Conservation (phyloP, 306 rosid genomes). For the Cyamopsis tetragonoloba region DNA sequence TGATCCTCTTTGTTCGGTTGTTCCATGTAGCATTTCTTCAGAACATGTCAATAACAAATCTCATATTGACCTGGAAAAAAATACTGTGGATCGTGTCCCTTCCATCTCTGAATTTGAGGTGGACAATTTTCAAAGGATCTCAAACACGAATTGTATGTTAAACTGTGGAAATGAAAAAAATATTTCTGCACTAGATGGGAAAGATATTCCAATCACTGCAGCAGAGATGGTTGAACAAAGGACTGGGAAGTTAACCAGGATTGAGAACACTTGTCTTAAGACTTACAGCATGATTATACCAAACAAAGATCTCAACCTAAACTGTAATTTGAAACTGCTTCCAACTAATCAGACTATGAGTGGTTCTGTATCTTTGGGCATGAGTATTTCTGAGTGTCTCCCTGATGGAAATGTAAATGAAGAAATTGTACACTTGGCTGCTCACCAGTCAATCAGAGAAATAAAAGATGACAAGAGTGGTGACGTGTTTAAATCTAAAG, state of each 20-base stretch:
- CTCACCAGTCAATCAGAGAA: constrained; percentile 28
- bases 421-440: constrained; percentile 27
- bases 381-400: constrained; percentile 32
- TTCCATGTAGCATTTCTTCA: constrained; percentile 75
- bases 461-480: constrained; percentile 26
- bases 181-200: constrained; percentile 21
- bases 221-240: constrained; percentile 14
- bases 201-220: constrained; percentile 30
- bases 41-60: constrained; percentile 31
- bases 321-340: constrained; percentile 29
- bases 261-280: constrained; percentile 39
- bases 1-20: constrained; percentile 89
- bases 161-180: constrained; percentile 25
- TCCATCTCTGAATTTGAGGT: constrained; percentile 34
- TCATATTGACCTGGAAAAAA: constrained; percentile 34
- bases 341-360: constrained; percentile 29
- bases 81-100: constrained; percentile 26
- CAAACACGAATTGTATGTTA: constrained; percentile 24
- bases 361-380: constrained; percentile 33
- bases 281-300: constrained; percentile 49
- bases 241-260: constrained; percentile 22
- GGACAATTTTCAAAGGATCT: constrained; percentile 29
- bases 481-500: constrained; percentile 24
- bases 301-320: constrained; percentile 31
- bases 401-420: constrained; percentile 29